phyloP scores from a whole-genome alignment of 768 basidiomycete genomes.

The Boletus edulis region DNA sequence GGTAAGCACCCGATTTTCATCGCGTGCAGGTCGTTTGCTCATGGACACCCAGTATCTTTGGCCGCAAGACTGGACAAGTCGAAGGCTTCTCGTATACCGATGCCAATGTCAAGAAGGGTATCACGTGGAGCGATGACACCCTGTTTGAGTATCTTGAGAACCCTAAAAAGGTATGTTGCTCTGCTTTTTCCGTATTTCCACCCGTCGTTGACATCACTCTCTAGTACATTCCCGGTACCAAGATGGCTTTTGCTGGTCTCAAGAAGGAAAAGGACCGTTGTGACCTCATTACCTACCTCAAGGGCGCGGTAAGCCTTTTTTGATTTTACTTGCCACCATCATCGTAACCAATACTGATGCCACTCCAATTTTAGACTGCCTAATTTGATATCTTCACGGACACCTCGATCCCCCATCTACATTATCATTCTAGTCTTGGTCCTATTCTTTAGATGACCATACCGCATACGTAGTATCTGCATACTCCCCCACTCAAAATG shows the following conservation, averaged over 20 bases:
- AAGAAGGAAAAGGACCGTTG: slow-evolving; percentile 99
- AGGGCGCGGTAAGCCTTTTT: slow-evolving; percentile 57
- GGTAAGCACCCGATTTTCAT: slow-evolving; percentile 46
- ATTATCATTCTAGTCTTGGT: slow-evolving; percentile 22
- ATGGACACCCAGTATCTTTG: slow-evolving; percentile 58
- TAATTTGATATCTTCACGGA: slow-evolving; percentile 24
- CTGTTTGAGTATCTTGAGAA: slow-evolving; percentile 95
- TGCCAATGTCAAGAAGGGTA: slow-evolving; percentile 93
- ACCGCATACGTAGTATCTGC: slow-evolving; percentile 19
- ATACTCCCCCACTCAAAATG: slow-evolving; percentile 32
- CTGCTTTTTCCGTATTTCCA: neutral
- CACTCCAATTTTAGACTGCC: slow-evolving; percentile 18
- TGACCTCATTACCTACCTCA: slow-evolving; percentile 86
- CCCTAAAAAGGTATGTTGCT: slow-evolving; percentile 81
- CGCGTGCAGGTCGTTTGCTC: neutral
- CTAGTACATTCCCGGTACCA: slow-evolving; percentile 93
- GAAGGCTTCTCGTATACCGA: slow-evolving; percentile 90
- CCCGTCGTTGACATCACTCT: neutral
- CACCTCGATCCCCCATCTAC: slow-evolving; percentile 11
- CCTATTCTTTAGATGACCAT: slow-evolving; percentile 38
- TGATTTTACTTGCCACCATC: neutral
- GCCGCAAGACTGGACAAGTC: slow-evolving; percentile 82
- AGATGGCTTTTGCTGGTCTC: slow-evolving; percentile 98
- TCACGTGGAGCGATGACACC: slow-evolving; percentile 83
- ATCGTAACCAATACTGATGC: neutral